Base-by-base conservation (phyloP, 225 moss, liverwort and hornwort genomes). In the Antitrichia curtipendula region DNA sequence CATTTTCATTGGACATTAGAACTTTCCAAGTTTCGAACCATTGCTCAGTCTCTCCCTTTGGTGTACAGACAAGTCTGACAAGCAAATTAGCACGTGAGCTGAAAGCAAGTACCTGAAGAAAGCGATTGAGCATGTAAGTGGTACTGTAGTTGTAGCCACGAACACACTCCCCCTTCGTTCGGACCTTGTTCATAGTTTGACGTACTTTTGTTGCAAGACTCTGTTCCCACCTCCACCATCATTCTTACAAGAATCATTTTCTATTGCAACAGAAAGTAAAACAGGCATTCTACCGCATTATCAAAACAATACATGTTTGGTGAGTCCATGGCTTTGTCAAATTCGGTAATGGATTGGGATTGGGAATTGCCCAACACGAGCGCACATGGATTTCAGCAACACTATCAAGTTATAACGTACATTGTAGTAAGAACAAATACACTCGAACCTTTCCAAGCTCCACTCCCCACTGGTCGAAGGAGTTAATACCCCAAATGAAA, bases 381-480 rank as follows among this genome's bases (percentile, higher is more conserved):
- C 31, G 69, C 15, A 66, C 36, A 73, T 45, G 60, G 75, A 25
- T 53, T 34, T 73, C 75, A 64, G 52, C 87, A 53, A 18, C 77
- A 57, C 29, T 41, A 78, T 19, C 41, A 53, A 59, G 28, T 50
- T 71, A 9, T 18, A 80, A 22, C 69, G n/a, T 16, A 62, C 57
- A 32, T 57, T 68, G 25, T 16, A 36, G 45, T 17, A 27, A 47
- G 49, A 85, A 38, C 27, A 53, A 65, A 43, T 16, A 17, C 45
- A 86, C n/a, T n/a, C 85, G 65, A 24, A 99, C 98, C 97, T 99
- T 99, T 88, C 98, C 98, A 57, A 99, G 97, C 91, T 99, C 98
- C 81, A 99, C 98, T 80, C 98, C 98, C 97, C 97, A 99, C 84
- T 99, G 98, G 86, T 99, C 98, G 74, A 99, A 99, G 82, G 98